Percentiles rank a stretch among this genome's conserved stretches.
Conservation (phyloP, 2,329 filamentous ascomycete genomes). For the Amauroascus verrucosus region DNA sequence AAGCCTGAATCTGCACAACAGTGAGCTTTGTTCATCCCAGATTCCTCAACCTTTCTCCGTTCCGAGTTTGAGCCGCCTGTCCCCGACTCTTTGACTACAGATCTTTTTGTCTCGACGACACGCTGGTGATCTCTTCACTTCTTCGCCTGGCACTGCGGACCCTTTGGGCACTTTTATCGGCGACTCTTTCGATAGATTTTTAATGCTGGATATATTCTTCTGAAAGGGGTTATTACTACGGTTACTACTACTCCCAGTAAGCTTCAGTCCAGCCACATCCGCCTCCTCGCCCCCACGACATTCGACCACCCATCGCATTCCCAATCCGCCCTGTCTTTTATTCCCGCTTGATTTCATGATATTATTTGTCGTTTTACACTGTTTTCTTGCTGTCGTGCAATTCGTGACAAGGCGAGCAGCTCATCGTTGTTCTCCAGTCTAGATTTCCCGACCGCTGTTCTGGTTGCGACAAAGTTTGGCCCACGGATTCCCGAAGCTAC, state of each 20-base stretch:
- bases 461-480: conserved; percentile 1
- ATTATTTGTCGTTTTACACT: neutral
- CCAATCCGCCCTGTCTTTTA: neutral
- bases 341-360: neutral
- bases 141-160: conserved; percentile 4
- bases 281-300: neutral
- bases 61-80: conserved; percentile 1
- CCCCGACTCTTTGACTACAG: neutral
- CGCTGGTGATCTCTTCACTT: conserved; percentile 1
- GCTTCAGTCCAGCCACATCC: neutral
- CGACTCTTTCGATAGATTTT: conserved; percentile 7
- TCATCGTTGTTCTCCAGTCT: neutral
- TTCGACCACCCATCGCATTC: neutral
- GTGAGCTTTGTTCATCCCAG: conserved; percentile 1
- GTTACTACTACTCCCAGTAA: neutral
- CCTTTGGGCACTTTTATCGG: neutral
- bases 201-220: conserved; percentile 9
- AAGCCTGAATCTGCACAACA: neutral
- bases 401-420: neutral
- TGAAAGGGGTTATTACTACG: neutral
- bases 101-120: conserved; percentile 3
- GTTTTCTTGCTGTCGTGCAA: neutral
- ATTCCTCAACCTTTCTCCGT: neutral
- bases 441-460: neutral
- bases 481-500: conserved; percentile 6